Percentiles rank a stretch among this genome's conserved stretches.
These are phyloP conservation scores for Saccharomycopsis hybrid DNA, from an alignment of 1,139 yeast genomes.

Conservation along the genomic window DNA sequence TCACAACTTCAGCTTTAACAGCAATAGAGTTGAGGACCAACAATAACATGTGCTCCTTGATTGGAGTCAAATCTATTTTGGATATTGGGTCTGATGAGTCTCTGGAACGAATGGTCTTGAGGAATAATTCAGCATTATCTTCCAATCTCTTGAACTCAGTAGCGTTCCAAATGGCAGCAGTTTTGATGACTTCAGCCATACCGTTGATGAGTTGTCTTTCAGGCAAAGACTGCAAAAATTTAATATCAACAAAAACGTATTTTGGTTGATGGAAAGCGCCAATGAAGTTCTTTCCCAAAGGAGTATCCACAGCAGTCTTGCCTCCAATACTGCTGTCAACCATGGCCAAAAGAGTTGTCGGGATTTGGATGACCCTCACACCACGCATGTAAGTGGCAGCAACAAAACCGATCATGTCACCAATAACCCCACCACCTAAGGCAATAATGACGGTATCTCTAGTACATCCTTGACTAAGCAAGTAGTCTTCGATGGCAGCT, in stretches of 20 bases:
- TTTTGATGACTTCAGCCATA: conserved; percentile 96
- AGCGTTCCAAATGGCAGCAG: conserved; percentile 98
- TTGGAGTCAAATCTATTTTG: conserved; percentile 52
- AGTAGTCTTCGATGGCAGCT: conserved; percentile 88
- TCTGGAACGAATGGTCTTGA: conserved; percentile 50
- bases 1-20: conserved; percentile 92
- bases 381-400: conserved; percentile 99
- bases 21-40: conserved; percentile 80
- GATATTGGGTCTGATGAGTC: conserved; percentile 30
- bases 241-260: conserved; percentile 81
- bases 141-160: conserved; percentile 81
- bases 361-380: conserved; percentile 87
- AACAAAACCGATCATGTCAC: conserved; percentile 98
- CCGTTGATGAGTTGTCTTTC: conserved; percentile 95
- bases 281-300: conserved; percentile 88
- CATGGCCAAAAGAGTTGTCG: conserved; percentile 92
- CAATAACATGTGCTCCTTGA: conserved; percentile 66
- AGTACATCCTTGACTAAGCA: conserved; percentile 83
- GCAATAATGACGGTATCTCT: conserved; percentile 94
- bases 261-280: conserved; percentile 98
- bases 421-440: conserved; percentile 97
- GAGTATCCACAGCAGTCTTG: conserved; percentile 98
- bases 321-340: conserved; percentile 99
- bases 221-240: conserved; percentile 83
- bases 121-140: conserved; percentile 59